These are phyloP conservation scores for Rhizopus sp. DNA, from an alignment of 371 early-diverging fungal genomes.

Conservation along the genomic window DNA sequence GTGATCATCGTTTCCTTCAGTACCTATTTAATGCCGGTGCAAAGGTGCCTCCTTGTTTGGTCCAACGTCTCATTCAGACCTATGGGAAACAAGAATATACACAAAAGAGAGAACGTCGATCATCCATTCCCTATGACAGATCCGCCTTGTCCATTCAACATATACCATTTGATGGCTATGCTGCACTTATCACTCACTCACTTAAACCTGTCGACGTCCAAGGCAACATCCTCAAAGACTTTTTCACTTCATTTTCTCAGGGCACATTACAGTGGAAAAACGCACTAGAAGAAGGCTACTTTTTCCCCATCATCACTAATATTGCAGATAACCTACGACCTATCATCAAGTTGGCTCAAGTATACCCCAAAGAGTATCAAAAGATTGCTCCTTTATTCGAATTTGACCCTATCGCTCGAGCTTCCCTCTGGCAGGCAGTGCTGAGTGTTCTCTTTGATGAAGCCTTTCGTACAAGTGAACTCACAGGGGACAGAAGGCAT, in stretches of 20 bases:
- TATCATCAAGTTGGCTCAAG: constrained; percentile 15
- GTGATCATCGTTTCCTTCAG: constrained; percentile 20
- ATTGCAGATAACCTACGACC: constrained; percentile 2
- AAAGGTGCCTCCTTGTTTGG: constrained; percentile 20
- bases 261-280: neutral
- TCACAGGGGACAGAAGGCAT: constrained; percentile 4
- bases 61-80: constrained; percentile 20
- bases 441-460: constrained; percentile 25
- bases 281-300: constrained; percentile 3
- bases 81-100: constrained; percentile 18
- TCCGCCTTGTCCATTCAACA: constrained; percentile 18
- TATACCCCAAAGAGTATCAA: neutral
- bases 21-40: constrained; percentile 27
- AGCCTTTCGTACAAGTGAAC: constrained; percentile 17
- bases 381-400: constrained; percentile 22
- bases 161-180: constrained; percentile 32
- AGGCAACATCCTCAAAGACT: neutral
- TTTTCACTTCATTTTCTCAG: neutral
- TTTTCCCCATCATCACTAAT: constrained; percentile 12
- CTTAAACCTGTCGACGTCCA: neutral
- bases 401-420: constrained; percentile 30
- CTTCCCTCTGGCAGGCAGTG: constrained; percentile 26
- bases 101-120: neutral
- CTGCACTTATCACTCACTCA: constrained; percentile 9
- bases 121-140: neutral